A percentile compares a stretch with the other conserved stretches of the same genome.
These are phyloP conservation scores for Paramyrothecium sp. DNA, from an alignment of 2,329 filamentous ascomycete species.

Conservation along the genomic window DNA sequence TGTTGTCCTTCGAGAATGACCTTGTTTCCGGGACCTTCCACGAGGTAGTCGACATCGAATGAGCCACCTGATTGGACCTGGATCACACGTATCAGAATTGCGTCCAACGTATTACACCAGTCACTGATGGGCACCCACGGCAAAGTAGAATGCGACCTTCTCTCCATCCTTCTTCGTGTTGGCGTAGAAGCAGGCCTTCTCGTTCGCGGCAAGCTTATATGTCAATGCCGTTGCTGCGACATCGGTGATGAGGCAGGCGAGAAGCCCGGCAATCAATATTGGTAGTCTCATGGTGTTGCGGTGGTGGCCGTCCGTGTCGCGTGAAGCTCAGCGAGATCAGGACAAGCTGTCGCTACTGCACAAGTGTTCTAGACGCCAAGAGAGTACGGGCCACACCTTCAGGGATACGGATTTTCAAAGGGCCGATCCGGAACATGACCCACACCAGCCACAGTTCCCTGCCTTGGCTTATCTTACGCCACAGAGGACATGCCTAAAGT, in stretches of 20 bases:
- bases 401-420: constrained; percentile 18
- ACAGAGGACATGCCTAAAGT: background rate
- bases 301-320: constrained; percentile 21
- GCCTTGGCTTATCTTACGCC: background rate
- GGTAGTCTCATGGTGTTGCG: constrained; percentile 62
- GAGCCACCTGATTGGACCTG: constrained; percentile 97
- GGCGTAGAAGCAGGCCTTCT: constrained; percentile 94
- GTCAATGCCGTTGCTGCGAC: constrained; percentile 88
- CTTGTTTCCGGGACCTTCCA: constrained; percentile 78
- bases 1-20: constrained; percentile 83
- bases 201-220: constrained; percentile 85
- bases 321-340: constrained; percentile 21
- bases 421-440: background rate
- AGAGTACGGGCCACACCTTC: constrained; percentile 22
- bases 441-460: background rate
- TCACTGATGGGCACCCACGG: constrained; percentile 56
- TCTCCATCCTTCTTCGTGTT: constrained; percentile 72
- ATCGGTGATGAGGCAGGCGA: constrained; percentile 69
- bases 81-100: constrained; percentile 3
- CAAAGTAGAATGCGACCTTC: constrained; percentile 98
- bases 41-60: constrained; percentile 93
- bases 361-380: constrained; percentile 2
- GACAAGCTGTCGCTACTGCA: constrained; percentile 26
- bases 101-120: constrained; percentile 3
- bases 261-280: constrained; percentile 61